Evolutionary conservation across 1,139 yeast species (phyloP).

Genomic region (Hemisphaericaspora xylanilytica): DNA sequence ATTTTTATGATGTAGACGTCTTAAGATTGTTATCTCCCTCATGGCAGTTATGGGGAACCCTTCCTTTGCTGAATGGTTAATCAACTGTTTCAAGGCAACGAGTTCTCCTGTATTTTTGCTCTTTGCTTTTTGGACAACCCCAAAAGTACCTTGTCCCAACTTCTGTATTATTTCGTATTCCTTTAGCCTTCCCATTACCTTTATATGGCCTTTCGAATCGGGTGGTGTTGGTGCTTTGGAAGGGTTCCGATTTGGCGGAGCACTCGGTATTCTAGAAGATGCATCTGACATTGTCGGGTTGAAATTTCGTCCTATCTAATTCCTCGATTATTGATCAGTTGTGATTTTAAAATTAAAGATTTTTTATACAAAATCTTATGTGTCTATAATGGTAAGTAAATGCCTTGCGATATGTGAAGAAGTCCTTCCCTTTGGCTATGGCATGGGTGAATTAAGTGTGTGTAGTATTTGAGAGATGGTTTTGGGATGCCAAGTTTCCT

Average conservation of each 20-base stretch:
- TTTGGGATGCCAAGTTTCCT: too few relatives aligned
- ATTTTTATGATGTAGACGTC: constrained; percentile 65
- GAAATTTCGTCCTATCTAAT: too few relatives aligned
- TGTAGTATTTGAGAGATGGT: too few relatives aligned
- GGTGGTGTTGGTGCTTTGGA: constrained; percentile 6
- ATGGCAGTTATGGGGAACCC: constrained; percentile 96
- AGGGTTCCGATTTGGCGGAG: background rate
- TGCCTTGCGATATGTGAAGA: too few relatives aligned
- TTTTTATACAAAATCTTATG: too few relatives aligned
- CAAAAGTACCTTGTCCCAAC: constrained; percentile 50
- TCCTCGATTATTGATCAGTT: too few relatives aligned
- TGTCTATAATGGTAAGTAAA: too few relatives aligned
- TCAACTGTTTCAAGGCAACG: constrained; percentile 69
- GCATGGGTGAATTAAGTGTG: too few relatives aligned
- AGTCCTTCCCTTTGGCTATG: too few relatives aligned
- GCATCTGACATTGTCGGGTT: too few relatives aligned
- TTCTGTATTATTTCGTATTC: constrained; percentile 37
- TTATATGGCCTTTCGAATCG: constrained; percentile 11
- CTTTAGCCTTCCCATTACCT: constrained; percentile 32
- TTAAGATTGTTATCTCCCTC: constrained; percentile 85
- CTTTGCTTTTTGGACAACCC: constrained; percentile 48
- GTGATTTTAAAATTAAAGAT: too few relatives aligned
- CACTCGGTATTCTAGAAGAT: constrained; percentile 1
- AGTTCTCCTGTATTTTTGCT: constrained; percentile 27
- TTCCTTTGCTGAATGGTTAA: constrained; percentile 81